Percentiles rank a stretch among this genome's conserved stretches.
Conservation (phyloP, 345 rosid genomes). For the Psidium friedrichsthalianum region DNA sequence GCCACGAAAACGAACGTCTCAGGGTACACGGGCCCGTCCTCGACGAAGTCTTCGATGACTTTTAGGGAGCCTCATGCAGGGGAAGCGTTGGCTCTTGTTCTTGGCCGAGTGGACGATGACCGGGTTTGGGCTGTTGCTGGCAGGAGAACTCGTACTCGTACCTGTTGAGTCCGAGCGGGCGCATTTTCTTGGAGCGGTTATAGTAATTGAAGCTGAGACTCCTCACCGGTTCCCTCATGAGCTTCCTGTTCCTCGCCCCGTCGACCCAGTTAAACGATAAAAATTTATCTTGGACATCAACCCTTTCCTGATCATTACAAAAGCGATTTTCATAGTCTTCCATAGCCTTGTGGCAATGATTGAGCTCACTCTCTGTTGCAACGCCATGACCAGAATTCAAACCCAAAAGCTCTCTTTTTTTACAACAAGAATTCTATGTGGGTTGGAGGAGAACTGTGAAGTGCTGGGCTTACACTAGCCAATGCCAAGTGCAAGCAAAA, state of each 20-base stretch:
- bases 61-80: not conserved
- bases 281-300: not conserved
- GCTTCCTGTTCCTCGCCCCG: not conserved
- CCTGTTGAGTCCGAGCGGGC: not conserved
- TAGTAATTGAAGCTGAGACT: not conserved
- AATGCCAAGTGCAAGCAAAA: not conserved
- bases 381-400: not conserved
- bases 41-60: not conserved
- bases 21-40: not conserved
- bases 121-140: conserved; percentile 1
- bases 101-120: not conserved
- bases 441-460: not conserved
- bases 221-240: not conserved
- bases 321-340: not conserved
- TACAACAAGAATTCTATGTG: not conserved
- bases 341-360: not conserved
- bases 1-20: not conserved
- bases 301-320: not conserved
- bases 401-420: not conserved
- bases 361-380: not conserved
- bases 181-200: not conserved
- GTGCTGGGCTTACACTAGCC: not conserved
- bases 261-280: not conserved
- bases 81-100: not conserved
- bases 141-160: conserved; percentile 5